phyloP scores from a whole-genome alignment of 176 grass and related monocot species.

The Zea mays region Zm-B73-REFERENCE-NAM-5.0 NC_050096.1:178918001-178918500 shows the following conservation, averaged over 20 bases:
- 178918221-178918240: background rate
- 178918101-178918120: background rate
- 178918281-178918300: slow-evolving; percentile 43
- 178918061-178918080: background rate
- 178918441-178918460: slow-evolving; percentile 7
- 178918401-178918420: slow-evolving; percentile 51
- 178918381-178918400: slow-evolving; percentile 23
- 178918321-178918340: background rate
- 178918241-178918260: slow-evolving; percentile 42
- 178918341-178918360: background rate
- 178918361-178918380: background rate
- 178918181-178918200: background rate
- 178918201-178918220: slow-evolving; percentile 18
- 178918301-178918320: background rate
- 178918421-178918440: slow-evolving; percentile 26
- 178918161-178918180: background rate
- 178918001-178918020: slow-evolving; percentile 1
- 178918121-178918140: background rate
- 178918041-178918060: background rate
- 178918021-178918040: background rate
- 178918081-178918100: background rate
- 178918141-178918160: background rate
- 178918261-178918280: slow-evolving; percentile 26
- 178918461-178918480: slow-evolving; percentile 22
- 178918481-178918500: slow-evolving; percentile 34